A percentile compares a stretch with the other conserved stretches of the same genome.
These are phyloP conservation scores for Pyrus bretschneideri DNA, from an alignment of 306 rosid species.

Conservation along the genomic window DNA sequence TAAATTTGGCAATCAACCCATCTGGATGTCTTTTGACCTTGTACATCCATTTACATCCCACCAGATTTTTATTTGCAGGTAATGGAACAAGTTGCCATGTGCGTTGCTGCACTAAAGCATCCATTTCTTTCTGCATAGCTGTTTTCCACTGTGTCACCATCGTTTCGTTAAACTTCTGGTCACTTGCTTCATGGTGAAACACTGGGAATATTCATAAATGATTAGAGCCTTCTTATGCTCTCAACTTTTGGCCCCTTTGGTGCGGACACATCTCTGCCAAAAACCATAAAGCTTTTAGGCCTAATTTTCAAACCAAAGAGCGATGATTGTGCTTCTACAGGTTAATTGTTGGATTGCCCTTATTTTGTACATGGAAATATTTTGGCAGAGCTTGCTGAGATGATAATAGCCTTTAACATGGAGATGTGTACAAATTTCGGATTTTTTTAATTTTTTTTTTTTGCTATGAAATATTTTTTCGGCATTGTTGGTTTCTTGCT, in stretches of 20 bases:
- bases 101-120: too few relatives aligned
- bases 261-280: too few relatives aligned
- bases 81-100: too few relatives aligned
- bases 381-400: not conserved
- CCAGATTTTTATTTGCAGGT: too few relatives aligned
- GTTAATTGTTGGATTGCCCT: not conserved
- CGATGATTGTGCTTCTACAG: not conserved
- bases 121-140: too few relatives aligned
- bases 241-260: not conserved
- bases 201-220: not conserved
- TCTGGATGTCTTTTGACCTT: too few relatives aligned
- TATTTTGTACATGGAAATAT: not conserved
- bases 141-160: conserved; percentile 6
- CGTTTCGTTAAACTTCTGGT: conserved; percentile 41
- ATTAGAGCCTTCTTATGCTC: not conserved
- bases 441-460: not conserved
- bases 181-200: conserved; percentile 31
- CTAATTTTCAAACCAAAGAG: too few relatives aligned
- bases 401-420: not conserved
- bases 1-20: too few relatives aligned
- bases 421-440: not conserved
- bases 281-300: too few relatives aligned
- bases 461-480: not conserved
- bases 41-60: too few relatives aligned
- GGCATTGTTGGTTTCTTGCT: not conserved